Percentiles rank a stretch among this genome's conserved stretches.
phyloP scores from a whole-genome alignment of 495 filamentous ascomycete genomes.

The Penicillium daleae region DNA sequence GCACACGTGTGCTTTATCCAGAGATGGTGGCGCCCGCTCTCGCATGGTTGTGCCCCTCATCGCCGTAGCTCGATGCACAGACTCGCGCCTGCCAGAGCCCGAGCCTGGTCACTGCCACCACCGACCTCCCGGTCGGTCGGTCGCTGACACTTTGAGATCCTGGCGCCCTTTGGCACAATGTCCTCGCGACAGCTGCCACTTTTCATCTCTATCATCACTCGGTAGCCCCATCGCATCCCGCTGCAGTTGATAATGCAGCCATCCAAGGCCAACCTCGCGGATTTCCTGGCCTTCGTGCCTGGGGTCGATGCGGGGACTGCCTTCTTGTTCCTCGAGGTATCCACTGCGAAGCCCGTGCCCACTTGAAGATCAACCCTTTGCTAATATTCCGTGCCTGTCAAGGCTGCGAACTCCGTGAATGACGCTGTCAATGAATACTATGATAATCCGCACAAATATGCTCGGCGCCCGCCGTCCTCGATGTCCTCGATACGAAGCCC shows the following conservation, averaged over 20 bases:
- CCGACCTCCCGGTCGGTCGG: neutral
- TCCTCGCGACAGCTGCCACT: neutral
- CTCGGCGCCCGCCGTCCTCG: neutral
- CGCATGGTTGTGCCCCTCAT: neutral
- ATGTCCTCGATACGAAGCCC: neutral
- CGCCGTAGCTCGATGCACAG: neutral
- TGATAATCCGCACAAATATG: constrained; percentile 9
- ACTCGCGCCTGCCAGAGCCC: neutral
- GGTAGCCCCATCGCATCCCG: neutral
- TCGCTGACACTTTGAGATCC: neutral
- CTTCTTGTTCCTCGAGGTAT: constrained; percentile 4
- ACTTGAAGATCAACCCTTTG: neutral
- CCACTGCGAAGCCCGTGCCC: constrained; percentile 3
- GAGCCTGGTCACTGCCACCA: neutral
- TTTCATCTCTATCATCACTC: neutral
- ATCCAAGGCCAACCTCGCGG: neutral
- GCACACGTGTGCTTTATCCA: constrained; percentile 7
- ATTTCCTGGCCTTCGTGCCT: constrained; percentile 2
- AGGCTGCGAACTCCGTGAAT: constrained; percentile 8
- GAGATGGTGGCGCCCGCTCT: constrained; percentile 1
- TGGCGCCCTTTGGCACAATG: neutral
- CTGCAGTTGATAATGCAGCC: neutral
- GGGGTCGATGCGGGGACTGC: constrained; percentile 7
- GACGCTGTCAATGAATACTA: constrained; percentile 19
- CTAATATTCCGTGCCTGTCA: neutral